A percentile compares a stretch with the other conserved stretches of the same genome.
Evolutionary conservation across 495 filamentous ascomycete species (phyloP).

Genomic region (Hyaloscypha bicolor): DNA sequence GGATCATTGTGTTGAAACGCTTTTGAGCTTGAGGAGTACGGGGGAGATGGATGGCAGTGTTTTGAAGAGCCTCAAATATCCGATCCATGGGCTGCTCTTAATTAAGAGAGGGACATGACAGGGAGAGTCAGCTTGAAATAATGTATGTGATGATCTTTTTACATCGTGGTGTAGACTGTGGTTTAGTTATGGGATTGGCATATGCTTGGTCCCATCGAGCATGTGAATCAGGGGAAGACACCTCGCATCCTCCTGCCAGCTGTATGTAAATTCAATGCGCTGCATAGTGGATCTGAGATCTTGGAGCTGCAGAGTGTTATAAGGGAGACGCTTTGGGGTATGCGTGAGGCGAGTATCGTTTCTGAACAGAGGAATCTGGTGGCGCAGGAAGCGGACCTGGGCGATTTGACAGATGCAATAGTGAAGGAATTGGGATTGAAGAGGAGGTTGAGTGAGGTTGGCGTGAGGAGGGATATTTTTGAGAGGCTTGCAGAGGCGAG

Average conservation of each 20-base stretch:
- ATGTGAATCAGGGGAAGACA: neutral
- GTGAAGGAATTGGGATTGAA: neutral
- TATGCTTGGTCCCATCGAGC: neutral
- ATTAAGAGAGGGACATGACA: neutral
- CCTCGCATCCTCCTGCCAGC: neutral
- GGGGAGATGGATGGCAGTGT: neutral
- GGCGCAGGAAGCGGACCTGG: neutral
- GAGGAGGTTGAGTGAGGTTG: neutral
- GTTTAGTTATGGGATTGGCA: neutral
- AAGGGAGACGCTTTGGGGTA: neutral
- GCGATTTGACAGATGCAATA: neutral
- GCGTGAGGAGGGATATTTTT: neutral
- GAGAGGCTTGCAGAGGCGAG: constrained; percentile 2
- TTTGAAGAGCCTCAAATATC: neutral
- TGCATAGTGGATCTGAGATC: neutral
- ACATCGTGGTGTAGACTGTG: neutral
- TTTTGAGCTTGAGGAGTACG: constrained; percentile 42
- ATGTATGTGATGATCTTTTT: constrained; percentile 1
- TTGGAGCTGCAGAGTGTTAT: neutral
- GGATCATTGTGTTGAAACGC: constrained; percentile 66
- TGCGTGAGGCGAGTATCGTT: neutral
- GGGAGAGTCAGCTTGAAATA: neutral
- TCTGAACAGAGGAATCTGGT: neutral
- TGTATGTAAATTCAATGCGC: constrained; percentile 2
- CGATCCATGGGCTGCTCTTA: neutral